phyloP scores from a whole-genome alignment of 169 alveolate genomes.

The Plasmodium gaboni region DNA sequence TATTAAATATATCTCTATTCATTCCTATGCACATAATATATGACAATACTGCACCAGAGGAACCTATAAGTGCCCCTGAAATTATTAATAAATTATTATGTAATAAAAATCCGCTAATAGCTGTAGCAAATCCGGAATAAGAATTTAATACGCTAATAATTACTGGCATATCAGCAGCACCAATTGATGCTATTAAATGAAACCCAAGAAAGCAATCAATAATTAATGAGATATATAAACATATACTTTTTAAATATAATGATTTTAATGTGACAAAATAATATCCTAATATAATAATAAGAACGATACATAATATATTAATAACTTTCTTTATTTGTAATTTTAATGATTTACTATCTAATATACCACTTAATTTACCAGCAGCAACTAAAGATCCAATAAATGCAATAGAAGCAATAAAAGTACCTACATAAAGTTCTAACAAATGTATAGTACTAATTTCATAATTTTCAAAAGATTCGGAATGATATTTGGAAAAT shows the following conservation, averaged over 20 bases:
- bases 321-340: conserved; percentile 86
- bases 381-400: conserved; percentile 96
- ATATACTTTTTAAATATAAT: conserved; percentile 61
- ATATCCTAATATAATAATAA: conserved; percentile 79
- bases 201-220: conserved; percentile 88
- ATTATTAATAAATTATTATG: conserved; percentile 91
- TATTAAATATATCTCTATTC: conserved; percentile 92
- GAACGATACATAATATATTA: conserved; percentile 77
- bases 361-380: conserved; percentile 92
- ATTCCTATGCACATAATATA: conserved; percentile 96
- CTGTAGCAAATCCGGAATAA: conserved; percentile 95
- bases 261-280: conserved; percentile 58
- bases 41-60: conserved; percentile 95
- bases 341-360: conserved; percentile 86
- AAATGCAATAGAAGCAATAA: conserved; percentile 94
- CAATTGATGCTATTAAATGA: conserved; percentile 92
- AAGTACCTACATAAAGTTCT: conserved; percentile 88
- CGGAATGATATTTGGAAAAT: conserved; percentile 82
- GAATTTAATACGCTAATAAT: conserved; percentile 94
- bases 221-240: conserved; percentile 78
- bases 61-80: conserved; percentile 95
- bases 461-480: conserved; percentile 63
- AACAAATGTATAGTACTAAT: conserved; percentile 78
- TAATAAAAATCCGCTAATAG: conserved; percentile 94
- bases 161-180: conserved; percentile 97